Evolutionary conservation across 371 early-diverging fungal genomes (phyloP).

Genomic region (Circinella umbellata): DNA sequence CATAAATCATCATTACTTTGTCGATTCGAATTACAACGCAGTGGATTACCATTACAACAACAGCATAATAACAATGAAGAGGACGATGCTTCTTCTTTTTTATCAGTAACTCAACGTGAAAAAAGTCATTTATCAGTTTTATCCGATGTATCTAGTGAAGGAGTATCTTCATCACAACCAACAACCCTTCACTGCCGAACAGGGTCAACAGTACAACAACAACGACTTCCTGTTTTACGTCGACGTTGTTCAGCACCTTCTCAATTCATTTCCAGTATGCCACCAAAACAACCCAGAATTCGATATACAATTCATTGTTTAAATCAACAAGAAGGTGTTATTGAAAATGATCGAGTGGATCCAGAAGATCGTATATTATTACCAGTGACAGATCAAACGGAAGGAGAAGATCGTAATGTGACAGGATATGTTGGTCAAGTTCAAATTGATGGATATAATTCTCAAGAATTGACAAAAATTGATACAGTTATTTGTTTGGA

Average conservation of each 20-base stretch:
- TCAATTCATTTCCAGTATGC: neutral
- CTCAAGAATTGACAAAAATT: constrained; percentile 21
- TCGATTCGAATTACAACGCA: constrained; percentile 45
- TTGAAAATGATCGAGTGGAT: constrained; percentile 30
- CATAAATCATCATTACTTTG: constrained; percentile 25
- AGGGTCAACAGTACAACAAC: neutral
- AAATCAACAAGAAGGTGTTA: constrained; percentile 36
- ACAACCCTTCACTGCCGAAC: neutral
- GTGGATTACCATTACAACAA: neutral
- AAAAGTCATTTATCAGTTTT: too few species aligned
- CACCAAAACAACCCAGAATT: constrained; percentile 30
- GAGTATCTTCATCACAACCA: neutral
- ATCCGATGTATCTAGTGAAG: neutral
- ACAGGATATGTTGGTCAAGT: constrained; percentile 37
- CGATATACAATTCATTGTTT: constrained; percentile 51
- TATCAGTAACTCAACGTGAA: too few species aligned
- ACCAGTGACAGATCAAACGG: constrained; percentile 41
- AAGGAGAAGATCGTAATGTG: constrained; percentile 2
- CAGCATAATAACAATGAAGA: neutral
- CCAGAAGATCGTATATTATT: constrained; percentile 48
- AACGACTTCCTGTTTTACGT: neutral
- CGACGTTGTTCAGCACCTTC: constrained; percentile 1
- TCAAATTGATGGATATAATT: constrained; percentile 14
- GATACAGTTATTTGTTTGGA: constrained; percentile 41
- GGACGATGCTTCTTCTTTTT: too few species aligned